Conservation (phyloP, 2,329 filamentous ascomycete genomes). For the Coniochaeta ligniaria region DNA sequence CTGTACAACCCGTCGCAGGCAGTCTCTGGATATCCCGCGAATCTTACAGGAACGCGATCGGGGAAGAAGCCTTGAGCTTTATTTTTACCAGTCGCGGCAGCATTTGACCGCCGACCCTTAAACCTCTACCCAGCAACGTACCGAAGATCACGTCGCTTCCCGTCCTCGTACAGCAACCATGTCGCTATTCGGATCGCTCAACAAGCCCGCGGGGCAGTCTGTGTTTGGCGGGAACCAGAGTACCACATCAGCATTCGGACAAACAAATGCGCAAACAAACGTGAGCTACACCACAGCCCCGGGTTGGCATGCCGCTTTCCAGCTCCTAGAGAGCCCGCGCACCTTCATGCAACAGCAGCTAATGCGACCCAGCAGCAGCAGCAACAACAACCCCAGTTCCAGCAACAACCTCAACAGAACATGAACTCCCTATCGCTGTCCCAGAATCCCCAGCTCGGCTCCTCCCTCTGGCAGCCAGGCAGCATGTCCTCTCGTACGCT, state of each 20-base stretch:
- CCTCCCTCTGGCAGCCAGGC: constrained; percentile 46
- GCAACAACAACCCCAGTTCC: constrained; percentile 20
- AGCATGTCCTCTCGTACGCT: constrained; percentile 39
- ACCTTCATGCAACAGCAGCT: constrained; percentile 20
- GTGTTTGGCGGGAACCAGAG: constrained; percentile 14
- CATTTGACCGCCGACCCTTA: too few relatives aligned
- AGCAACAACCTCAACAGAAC: constrained; percentile 30
- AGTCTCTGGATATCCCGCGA: neutral
- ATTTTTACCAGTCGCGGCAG: too few relatives aligned
- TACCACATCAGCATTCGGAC: constrained; percentile 17
- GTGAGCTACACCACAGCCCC: neutral
- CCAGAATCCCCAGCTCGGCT: constrained; percentile 28
- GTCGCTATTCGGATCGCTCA: constrained; percentile 5
- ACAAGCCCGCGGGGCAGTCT: constrained; percentile 15
- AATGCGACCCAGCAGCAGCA: constrained; percentile 29
- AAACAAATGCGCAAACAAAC: constrained; percentile 7
- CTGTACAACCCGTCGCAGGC: neutral
- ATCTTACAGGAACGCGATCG: neutral
- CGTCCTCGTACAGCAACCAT: neutral
- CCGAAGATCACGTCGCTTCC: neutral
- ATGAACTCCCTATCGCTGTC: constrained; percentile 6
- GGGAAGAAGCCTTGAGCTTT: too few relatives aligned
- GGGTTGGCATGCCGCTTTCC: neutral
- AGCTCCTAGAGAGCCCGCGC: neutral
- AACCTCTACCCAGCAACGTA: neutral